Conservation (phyloP, 1,284 basidiomycete species). For the Heliocybe sulcata region DNA sequence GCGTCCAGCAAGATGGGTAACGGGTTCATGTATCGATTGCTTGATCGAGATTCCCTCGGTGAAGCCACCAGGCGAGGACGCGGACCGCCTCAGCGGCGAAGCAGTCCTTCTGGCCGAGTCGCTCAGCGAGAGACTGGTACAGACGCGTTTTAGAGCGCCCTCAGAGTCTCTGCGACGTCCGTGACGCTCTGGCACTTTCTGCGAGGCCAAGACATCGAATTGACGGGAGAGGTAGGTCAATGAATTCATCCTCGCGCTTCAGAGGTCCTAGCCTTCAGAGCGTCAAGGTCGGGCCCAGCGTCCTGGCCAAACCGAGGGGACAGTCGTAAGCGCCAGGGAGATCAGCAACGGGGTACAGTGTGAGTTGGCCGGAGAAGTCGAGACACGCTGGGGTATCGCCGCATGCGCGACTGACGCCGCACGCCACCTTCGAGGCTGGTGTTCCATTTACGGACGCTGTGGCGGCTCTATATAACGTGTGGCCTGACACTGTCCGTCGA, state of each 20-base stretch:
- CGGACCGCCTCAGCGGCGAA: conserved; percentile 34
- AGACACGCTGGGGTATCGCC: not conserved
- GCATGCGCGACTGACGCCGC: not conserved
- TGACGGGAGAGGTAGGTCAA: conserved; percentile 63
- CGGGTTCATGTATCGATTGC: not conserved
- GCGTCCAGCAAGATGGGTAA: not conserved
- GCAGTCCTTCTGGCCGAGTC: not conserved
- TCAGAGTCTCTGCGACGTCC: not conserved
- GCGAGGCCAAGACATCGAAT: conserved; percentile 49
- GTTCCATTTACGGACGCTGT: not conserved
- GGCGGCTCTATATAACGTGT: not conserved
- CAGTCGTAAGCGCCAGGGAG: not conserved
- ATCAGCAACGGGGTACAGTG: not conserved
- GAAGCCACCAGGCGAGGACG: conserved; percentile 38
- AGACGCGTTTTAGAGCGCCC: not conserved
- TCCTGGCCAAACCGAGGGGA: not conserved
- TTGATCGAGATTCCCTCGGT: not conserved
- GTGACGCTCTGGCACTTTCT: not conserved
- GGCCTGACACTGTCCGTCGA: not conserved
- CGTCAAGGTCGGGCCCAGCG: not conserved
- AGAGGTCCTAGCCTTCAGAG: not conserved
- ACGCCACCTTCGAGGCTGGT: not conserved
- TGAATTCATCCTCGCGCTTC: conserved; percentile 49
- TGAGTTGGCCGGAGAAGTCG: not conserved
- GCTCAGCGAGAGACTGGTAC: not conserved